Percentiles rank a stretch among this genome's conserved stretches.
These are phyloP conservation scores for Trichoderma atroviride DNA, from an alignment of 2,329 filamentous ascomycete genomes.

Conservation along the genomic window DNA sequence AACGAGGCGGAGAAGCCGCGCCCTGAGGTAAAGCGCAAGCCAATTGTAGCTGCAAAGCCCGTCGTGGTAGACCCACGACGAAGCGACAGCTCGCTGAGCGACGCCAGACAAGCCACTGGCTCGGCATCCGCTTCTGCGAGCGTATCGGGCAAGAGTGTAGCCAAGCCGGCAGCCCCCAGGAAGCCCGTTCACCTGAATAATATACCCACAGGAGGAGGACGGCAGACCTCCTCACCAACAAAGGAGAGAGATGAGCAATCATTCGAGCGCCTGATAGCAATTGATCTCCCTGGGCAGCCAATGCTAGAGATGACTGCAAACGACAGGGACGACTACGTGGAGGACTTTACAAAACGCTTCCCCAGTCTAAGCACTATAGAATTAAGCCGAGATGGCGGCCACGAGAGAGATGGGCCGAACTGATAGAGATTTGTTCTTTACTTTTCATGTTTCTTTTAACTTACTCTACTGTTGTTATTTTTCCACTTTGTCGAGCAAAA, in stretches of 20 bases:
- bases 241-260: slow-evolving; percentile 41
- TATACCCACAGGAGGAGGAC: slow-evolving; percentile 48
- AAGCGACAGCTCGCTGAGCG: slow-evolving; percentile 25
- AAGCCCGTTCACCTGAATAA: slow-evolving; percentile 66
- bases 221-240: slow-evolving; percentile 47
- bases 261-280: slow-evolving; percentile 47
- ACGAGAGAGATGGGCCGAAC: slow-evolving; percentile 37
- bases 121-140: slow-evolving; percentile 33
- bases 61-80: slow-evolving; percentile 34
- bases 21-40: slow-evolving; percentile 56
- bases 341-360: slow-evolving; percentile 80
- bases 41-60: slow-evolving; percentile 43
- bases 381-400: slow-evolving; percentile 67
- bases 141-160: slow-evolving; percentile 34
- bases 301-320: slow-evolving; percentile 57
- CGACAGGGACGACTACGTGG: slow-evolving; percentile 67
- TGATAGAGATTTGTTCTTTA: slow-evolving; percentile 22
- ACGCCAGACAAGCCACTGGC: slow-evolving; percentile 26
- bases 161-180: slow-evolving; percentile 59
- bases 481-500: background rate
- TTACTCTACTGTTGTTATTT: background rate
- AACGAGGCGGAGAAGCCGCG: slow-evolving; percentile 44
- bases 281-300: slow-evolving; percentile 53
- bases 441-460: background rate
- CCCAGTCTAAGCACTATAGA: slow-evolving; percentile 84